Evolutionary conservation across 768 basidiomycete genomes (phyloP), one percentile per base, ranked within the genome.

Genomic region (Naganishia onofrii): DNA sequence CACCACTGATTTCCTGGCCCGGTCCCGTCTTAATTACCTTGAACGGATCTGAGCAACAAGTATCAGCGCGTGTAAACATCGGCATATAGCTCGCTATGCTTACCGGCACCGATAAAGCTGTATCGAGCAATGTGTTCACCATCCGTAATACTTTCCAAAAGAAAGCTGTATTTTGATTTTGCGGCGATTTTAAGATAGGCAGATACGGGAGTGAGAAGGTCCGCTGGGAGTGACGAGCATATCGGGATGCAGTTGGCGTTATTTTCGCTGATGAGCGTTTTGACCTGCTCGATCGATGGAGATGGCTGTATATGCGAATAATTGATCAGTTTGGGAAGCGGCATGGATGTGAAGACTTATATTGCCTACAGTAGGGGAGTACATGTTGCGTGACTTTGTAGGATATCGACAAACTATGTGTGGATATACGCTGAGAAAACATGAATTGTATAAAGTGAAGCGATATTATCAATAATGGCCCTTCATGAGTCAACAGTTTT

Each of bases 51-150:
- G n/a, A 13, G 46, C 31, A 26, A 54, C 26, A 26, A 23, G 19
- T 12, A 51, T 54, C 57, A 65, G 32, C 15, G 36, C 53, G 8
- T 44, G 26, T 42, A 66, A 36, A 13, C 5, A 12, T 36, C 13
- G 34, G 4, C 42, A 34, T 44, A 19, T 36, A 12, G 38, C n/a
- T 8, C 19, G 12, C 23, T 6, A n/a, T 51, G 80, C 85, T 77
- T 78, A 95, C 95, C 92, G 80, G 93, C 88, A 46, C 96, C 96
- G 71, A 99, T 90, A 82, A 97, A 98, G 76, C 91, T 93, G 82
- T 95, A 99, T 66, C 96, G 87, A 38, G 90, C 93, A 57, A 95
- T 83, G 78, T 87, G 91, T 83, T 96, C 92, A 51, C 93, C 94
- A 32, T 87, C 90, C 32, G 92, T 85, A 53, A 98, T 90, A 55